These are phyloP conservation scores for Rhizopogon vulgaris DNA, from an alignment of 768 basidiomycete genomes.

Conservation along the genomic window DNA sequence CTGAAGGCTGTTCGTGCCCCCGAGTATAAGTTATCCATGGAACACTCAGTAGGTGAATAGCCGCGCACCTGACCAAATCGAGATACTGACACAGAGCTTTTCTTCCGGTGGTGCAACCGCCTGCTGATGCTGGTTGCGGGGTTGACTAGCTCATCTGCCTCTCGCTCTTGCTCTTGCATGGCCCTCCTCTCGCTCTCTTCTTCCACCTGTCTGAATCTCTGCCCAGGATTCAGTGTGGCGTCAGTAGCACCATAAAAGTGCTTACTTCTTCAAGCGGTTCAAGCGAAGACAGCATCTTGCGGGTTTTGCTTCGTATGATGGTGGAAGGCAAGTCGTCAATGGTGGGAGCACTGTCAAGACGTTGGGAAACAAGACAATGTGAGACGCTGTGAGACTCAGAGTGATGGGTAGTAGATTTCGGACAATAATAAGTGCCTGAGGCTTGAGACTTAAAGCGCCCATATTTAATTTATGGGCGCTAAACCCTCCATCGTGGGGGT, in stretches of 20 bases:
- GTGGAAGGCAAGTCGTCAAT: background rate
- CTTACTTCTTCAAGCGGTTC: slow-evolving; percentile 26
- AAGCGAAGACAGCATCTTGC: slow-evolving; percentile 17
- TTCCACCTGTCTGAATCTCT: slow-evolving; percentile 58
- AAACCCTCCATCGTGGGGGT: too few species aligned
- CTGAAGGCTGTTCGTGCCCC: slow-evolving; percentile 11
- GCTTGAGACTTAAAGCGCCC: too few species aligned
- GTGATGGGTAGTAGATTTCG: background rate
- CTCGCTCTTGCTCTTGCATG: slow-evolving; percentile 23
- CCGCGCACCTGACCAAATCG: slow-evolving; percentile 52
- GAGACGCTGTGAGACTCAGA: background rate
- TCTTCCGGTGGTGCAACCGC: slow-evolving; percentile 34
- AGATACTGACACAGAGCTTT: slow-evolving; percentile 49
- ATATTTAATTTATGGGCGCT: too few species aligned
- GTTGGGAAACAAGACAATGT: background rate
- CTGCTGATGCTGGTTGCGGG: slow-evolving; percentile 15
- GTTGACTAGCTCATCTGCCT: slow-evolving; percentile 14
- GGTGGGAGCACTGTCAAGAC: background rate
- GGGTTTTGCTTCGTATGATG: background rate
- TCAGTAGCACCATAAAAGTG: background rate
- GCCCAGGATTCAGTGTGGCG: background rate
- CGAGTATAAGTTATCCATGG: background rate
- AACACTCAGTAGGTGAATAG: slow-evolving; percentile 1
- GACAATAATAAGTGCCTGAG: too few species aligned
- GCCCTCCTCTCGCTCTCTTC: slow-evolving; percentile 49